Evolutionary conservation across 2,329 filamentous ascomycete species (phyloP), one percentile per base, ranked within the genome.

Genomic region (Tetracladium maxilliforme): DNA sequence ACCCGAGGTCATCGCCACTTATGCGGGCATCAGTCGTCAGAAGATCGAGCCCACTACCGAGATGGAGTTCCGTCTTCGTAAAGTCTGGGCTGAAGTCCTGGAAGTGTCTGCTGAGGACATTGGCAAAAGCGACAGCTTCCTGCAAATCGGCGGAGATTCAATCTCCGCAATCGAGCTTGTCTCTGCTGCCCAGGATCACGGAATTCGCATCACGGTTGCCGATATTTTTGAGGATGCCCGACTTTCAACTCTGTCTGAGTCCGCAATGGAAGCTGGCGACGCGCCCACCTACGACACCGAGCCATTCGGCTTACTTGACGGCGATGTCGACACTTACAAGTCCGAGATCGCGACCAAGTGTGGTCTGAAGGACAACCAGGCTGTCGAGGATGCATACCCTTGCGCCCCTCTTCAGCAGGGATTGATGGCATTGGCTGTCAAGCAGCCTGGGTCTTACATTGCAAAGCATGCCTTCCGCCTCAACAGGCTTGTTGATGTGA

Each of bases 91-190:
- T 7, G 7, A 10, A n/a, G 21, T 30, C 10, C 19, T 36, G 5
- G 25, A 34, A 19, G 16, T 33, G 16, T n/a, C n/a, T n/a, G n/a
- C n/a, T n/a, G n/a, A n/a, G n/a, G 30, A 29, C 6, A 58, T 63
- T 30, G 37, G 39, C 19, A 39, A 35, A 0, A 40, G 36, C 6
- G 49, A 52, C 28, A 52, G 44, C 26, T 61, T 61, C 40, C 54
- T 60, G 23, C 43, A 46, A 10, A 38, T 60, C 2, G 57, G 57
- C 10, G 57, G 57, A n/a, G 54, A 61, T 26, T 59, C 55, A 0
- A 45, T 61, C 5, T 35, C 44, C 4, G 57, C 56, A 1, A 60
- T 61, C 51, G 45, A 44, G 20, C 42, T 61, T 3, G 52, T 54
- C 0, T 51, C 58, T 11, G 45, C 21, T n/a, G 34, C 36, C 15